phyloP scores from a whole-genome alignment of 176 grass and related monocot genomes.

The Triticum timopheevii region DNA sequence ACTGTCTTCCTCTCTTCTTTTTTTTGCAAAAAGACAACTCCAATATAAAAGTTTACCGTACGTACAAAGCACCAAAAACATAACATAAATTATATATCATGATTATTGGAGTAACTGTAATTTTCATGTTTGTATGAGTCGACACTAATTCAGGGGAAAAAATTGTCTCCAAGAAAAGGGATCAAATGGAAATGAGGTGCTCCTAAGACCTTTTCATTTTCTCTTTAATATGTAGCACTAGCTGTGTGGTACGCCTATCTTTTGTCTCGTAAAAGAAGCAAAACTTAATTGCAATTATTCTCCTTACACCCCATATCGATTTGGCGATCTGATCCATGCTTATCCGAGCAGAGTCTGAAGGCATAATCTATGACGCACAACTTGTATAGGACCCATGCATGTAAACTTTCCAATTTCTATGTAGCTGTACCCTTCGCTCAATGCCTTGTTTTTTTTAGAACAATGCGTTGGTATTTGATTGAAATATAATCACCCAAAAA shows the following conservation, averaged over 20 bases:
- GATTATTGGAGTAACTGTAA: neutral
- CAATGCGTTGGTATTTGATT: neutral
- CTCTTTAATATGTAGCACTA: neutral
- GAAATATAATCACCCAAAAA: neutral
- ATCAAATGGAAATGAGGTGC: neutral
- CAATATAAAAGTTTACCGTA: too few relatives aligned
- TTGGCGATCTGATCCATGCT: constrained; percentile 35
- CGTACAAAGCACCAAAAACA: too few relatives aligned
- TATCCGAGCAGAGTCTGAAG: neutral
- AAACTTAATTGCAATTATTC: neutral
- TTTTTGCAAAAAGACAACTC: too few relatives aligned
- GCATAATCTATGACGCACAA: neutral
- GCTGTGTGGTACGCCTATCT: neutral
- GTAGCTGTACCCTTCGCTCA: neutral
- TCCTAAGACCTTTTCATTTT: neutral
- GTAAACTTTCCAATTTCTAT: neutral
- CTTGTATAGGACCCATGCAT: neutral
- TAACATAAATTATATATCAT: too few relatives aligned
- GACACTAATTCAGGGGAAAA: neutral
- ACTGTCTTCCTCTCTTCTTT: too few relatives aligned
- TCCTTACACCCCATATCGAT: neutral
- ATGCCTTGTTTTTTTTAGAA: too few relatives aligned
- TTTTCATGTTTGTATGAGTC: neutral
- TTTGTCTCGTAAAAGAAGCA: neutral
- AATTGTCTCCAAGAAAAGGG: too few relatives aligned